phyloP scores from a whole-genome alignment of 164 flowering plant genomes.

The Santalum album region DNA sequence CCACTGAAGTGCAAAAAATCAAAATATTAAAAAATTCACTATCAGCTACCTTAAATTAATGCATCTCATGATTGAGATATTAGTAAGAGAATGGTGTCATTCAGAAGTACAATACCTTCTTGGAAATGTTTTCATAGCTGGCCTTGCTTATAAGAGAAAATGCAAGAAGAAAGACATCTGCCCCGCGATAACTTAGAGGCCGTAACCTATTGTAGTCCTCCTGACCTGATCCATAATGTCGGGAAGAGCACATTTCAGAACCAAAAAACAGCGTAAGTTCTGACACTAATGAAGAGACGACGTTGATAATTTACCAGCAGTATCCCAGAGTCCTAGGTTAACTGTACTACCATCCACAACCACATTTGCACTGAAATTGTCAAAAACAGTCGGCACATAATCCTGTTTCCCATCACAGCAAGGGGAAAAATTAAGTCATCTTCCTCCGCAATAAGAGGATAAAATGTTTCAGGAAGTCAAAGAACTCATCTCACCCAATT shows the following conservation, averaged over 20 bases:
- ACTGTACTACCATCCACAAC: constrained; percentile 65
- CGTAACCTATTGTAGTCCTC: constrained; percentile 59
- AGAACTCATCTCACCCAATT: too few relatives aligned
- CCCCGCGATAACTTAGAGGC: constrained; percentile 58
- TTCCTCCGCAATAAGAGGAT: background rate
- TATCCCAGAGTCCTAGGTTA: constrained; percentile 60
- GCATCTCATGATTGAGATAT: background rate
- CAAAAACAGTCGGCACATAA: constrained; percentile 62
- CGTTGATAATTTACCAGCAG: constrained; percentile 38
- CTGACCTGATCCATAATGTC: constrained; percentile 30
- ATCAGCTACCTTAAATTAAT: background rate
- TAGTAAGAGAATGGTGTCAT: background rate
- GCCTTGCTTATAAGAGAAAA: constrained; percentile 70
- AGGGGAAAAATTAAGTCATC: background rate
- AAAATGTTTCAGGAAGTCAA: too few relatives aligned
- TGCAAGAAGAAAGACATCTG: constrained; percentile 63
- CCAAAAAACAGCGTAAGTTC: background rate
- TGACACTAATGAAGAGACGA: background rate
- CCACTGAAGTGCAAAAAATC: constrained; percentile 34
- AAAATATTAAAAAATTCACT: constrained; percentile 4
- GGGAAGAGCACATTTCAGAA: constrained; percentile 1
- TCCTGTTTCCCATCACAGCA: constrained; percentile 27
- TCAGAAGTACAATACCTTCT: constrained; percentile 34
- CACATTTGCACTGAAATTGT: constrained; percentile 65
- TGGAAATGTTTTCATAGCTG: constrained; percentile 60